Base-by-base conservation (phyloP, 148 eudicot genomes). In the Agrostemma githago region DNA sequence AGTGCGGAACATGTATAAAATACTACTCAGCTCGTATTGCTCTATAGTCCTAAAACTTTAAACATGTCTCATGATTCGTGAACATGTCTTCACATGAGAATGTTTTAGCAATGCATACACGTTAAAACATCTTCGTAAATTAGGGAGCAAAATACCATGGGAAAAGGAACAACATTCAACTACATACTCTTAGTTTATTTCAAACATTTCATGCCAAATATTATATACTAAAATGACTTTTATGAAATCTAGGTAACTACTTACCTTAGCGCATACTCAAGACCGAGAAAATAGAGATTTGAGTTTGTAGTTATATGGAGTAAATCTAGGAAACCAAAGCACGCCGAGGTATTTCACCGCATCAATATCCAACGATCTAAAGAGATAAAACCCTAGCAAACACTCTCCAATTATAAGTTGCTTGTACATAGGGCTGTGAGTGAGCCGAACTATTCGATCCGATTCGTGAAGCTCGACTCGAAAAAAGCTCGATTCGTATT, bases 181-280 rank as follows among this genome's bases (percentile, higher is more conserved):
- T 51, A 1, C 34, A 26, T 26, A 26, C 34, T 26, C 34, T 26
- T 26, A 53, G 34, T 68, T 68, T 68, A 46, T 68, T 68, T 68
- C 72, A 73, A 71, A 54, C 14, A 53, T 39, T 16, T 48, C 20
- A 15, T 39, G 57, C 21, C 14, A 41, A 78, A 20, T 2, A 62
- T 38, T 38, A 66, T 38, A 66, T 72, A 60, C 66, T 66, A 60
- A 62, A 75, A 26, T 68, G 26, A 73, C 34, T 70, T 76, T 57
- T 78, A 78, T 60, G 67, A 66, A 72, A 56, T 66, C 82, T 75
- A 78, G 73, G 81, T 78, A 80, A 80, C 83, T 60, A 54, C 83
- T 76, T 76, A 67, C 72, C 79, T 80, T 80, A 72, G 62, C 51
- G 59, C 54, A 66, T 68, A 80, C 79, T 80, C 83, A 76, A 80